Conservation (phyloP, 768 basidiomycete species). For the Boletus vinaceobasis region DNA sequence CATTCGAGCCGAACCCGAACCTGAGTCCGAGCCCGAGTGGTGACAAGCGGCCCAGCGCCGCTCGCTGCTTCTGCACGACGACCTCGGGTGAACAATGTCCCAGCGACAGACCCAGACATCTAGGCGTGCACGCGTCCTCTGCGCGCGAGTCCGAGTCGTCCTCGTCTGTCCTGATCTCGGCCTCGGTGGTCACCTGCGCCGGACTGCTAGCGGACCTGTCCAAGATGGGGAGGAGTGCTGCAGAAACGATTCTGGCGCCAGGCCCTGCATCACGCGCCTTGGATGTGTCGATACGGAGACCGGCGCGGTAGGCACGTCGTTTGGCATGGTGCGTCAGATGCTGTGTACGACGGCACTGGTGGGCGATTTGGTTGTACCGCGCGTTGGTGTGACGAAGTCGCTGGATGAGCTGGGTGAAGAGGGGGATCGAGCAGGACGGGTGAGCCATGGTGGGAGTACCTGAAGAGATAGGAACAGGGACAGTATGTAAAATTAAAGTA, state of each 20-base stretch:
- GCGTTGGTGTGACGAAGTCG: conserved; percentile 44
- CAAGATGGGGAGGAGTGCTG: not conserved
- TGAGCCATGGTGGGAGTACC: not conserved
- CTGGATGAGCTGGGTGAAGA: conserved; percentile 35
- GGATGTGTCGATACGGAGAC: conserved; percentile 43
- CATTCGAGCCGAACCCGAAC: not conserved
- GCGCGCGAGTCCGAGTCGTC: not conserved
- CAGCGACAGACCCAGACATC: not conserved
- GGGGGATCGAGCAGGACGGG: conserved; percentile 21
- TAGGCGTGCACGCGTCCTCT: not conserved
- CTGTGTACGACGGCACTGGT: conserved; percentile 33
- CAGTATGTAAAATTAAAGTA: not conserved
- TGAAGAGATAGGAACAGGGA: not conserved
- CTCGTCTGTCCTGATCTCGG: not conserved
- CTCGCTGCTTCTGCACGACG: not conserved
- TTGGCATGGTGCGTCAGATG: conserved; percentile 46
- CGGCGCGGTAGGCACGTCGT: conserved; percentile 41
- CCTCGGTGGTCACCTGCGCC: not conserved
- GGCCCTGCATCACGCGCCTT: conserved; percentile 38
- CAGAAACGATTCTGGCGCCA: conserved; percentile 35
- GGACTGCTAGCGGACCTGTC: not conserved
- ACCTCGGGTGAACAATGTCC: not conserved
- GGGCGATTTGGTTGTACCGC: conserved; percentile 39
- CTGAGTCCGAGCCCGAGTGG: conserved; percentile 4
- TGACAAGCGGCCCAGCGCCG: not conserved